These are phyloP conservation scores for Backusella morwellensis DNA, from an alignment of 192 early-diverging fungal genomes.

Conservation along the genomic window DNA sequence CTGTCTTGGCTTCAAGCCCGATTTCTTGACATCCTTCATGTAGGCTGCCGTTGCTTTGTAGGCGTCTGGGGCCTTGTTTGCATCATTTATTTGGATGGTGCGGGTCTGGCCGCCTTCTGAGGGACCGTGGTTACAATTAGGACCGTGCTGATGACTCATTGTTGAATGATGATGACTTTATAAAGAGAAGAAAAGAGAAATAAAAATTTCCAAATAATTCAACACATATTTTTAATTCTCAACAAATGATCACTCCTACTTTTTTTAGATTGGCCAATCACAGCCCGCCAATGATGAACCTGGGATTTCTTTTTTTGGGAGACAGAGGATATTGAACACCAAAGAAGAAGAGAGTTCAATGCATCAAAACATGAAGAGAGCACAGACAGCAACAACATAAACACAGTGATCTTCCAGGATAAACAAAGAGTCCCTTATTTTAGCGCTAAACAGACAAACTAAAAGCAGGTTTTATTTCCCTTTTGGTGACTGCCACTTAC, in stretches of 20 bases:
- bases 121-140: conserved; percentile 20
- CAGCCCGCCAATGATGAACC: too few species aligned
- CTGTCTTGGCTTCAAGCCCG: conserved; percentile 74
- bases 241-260: background rate
- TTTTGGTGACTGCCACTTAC: background rate
- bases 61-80: conserved; percentile 28
- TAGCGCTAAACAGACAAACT: background rate
- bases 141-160: conserved; percentile 33
- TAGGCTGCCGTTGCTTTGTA: conserved; percentile 58
- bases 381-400: too few species aligned
- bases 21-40: conserved; percentile 64
- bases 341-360: too few species aligned
- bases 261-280: too few species aligned
- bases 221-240: background rate
- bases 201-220: background rate
- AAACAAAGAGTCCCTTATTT: too few species aligned
- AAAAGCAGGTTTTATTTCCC: background rate
- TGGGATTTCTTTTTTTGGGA: too few species aligned
- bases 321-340: too few species aligned
- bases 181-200: background rate
- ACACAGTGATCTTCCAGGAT: too few species aligned
- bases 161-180: background rate
- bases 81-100: conserved; percentile 21
- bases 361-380: too few species aligned
- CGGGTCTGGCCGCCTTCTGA: background rate